Conservation (phyloP, 2,329 filamentous ascomycete species). For the Emmonsia crescens region DNA sequence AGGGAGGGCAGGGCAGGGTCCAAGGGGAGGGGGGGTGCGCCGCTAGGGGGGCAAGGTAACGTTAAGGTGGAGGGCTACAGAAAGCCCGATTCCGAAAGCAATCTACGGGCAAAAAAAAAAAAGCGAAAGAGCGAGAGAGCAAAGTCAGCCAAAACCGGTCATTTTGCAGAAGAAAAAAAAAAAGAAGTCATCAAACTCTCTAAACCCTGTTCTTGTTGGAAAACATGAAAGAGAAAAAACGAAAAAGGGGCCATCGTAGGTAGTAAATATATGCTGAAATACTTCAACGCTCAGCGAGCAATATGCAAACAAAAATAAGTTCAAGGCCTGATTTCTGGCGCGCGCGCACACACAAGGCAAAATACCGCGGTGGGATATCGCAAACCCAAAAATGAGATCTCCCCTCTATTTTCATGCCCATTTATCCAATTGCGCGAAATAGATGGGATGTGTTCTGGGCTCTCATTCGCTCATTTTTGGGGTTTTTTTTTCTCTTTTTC, state of each 20-base stretch:
- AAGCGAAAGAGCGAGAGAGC: no score
- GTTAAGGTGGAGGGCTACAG: slow-evolving; percentile 23
- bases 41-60: neutral
- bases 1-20: neutral
- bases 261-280: no score
- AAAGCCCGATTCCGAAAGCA: slow-evolving; percentile 40
- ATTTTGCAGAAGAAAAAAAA: slow-evolving; percentile 6
- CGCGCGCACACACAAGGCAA: neutral
- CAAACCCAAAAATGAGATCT: neutral
- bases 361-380: neutral
- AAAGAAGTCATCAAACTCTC: neutral
- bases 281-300: no score
- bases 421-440: neutral
- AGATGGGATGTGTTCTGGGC: neutral
- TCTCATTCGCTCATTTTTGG: neutral
- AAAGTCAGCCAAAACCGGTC: slow-evolving; percentile 23
- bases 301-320: neutral
- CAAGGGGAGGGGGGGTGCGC: neutral
- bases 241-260: no score
- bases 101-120: slow-evolving; percentile 24
- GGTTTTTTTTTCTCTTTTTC: neutral
- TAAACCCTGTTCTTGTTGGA: neutral
- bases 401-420: neutral
- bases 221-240: neutral
- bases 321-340: neutral